A percentile compares a stretch with the other conserved stretches of the same genome.
phyloP scores from a whole-genome alignment of 2,329 filamentous ascomycete genomes.

The Cordyceps javanica region DNA sequence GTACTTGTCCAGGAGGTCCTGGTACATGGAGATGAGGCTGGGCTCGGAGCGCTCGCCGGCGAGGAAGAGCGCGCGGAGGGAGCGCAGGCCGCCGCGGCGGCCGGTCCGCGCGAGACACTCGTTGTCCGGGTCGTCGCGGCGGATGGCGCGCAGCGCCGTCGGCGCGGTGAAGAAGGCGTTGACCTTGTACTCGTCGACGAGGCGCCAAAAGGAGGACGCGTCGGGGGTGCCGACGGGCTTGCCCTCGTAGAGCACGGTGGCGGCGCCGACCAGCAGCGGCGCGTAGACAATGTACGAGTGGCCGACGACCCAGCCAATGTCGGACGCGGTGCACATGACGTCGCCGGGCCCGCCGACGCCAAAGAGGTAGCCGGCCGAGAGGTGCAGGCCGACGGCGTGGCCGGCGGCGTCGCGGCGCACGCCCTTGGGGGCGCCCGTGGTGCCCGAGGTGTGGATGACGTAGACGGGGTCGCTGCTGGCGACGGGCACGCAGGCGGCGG shows the following conservation, averaged over 20 bases:
- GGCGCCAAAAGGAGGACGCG: constrained; percentile 80
- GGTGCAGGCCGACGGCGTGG: constrained; percentile 76
- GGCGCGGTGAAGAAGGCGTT: constrained; percentile 83
- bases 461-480: constrained; percentile 76
- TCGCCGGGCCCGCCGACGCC: constrained; percentile 77
- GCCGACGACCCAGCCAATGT: constrained; percentile 74
- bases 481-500: constrained; percentile 69
- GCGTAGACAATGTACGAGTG: constrained; percentile 84
- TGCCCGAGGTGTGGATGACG: constrained; percentile 83
- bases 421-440: constrained; percentile 77
- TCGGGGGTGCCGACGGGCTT: constrained; percentile 88
- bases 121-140: constrained; percentile 76
- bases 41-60: constrained; percentile 89
- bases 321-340: constrained; percentile 66
- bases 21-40: constrained; percentile 74
- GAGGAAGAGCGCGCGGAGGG: constrained; percentile 70
- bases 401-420: constrained; percentile 78
- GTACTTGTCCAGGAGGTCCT: constrained; percentile 62
- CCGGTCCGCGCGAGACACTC: constrained; percentile 58
- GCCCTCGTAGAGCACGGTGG: constrained; percentile 87
- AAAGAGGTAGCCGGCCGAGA: constrained; percentile 79
- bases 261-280: constrained; percentile 76
- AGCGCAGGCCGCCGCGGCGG: constrained; percentile 61
- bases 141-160: constrained; percentile 79
- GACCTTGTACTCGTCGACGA: constrained; percentile 78